A percentile compares a stretch with the other conserved stretches of the same genome.
These are phyloP conservation scores for Plasmodium sp. DNA, from an alignment of 169 alveolate genomes.

Conservation along the genomic window DNA sequence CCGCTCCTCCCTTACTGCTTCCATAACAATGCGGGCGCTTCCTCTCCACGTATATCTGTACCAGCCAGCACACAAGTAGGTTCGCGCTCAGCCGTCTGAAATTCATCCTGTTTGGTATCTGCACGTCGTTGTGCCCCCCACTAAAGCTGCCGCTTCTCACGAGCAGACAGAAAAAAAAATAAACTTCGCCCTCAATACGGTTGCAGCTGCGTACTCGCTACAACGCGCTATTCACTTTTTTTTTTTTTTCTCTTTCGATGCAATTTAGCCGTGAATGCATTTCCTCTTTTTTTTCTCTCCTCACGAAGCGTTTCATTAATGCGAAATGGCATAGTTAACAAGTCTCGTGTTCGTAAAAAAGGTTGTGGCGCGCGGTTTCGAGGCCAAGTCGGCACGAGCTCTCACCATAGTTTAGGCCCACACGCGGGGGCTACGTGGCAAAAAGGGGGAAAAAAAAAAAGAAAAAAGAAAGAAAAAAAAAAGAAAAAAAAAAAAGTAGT, in stretches of 20 bases:
- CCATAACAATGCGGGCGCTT: neutral
- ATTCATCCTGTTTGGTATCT: neutral
- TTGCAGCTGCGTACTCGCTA: neutral
- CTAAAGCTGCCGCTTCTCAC: neutral
- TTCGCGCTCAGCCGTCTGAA: neutral
- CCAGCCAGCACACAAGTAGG: conserved; percentile 8
- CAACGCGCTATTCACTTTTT: neutral
- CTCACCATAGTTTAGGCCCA: neutral
- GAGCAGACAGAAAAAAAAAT: neutral
- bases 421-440: neutral
- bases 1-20: neutral
- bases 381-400: neutral
- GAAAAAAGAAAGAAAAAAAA: neutral
- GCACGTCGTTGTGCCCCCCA: neutral
- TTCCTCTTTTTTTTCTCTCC: neutral
- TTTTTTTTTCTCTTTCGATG: neutral
- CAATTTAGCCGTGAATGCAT: neutral
- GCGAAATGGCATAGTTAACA: neutral
- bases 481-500: neutral
- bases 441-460: conserved; percentile 9
- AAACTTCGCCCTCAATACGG: neutral
- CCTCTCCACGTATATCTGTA: conserved; percentile 8
- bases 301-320: neutral
- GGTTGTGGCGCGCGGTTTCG: neutral
- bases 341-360: neutral